Base-by-base conservation (phyloP, 2,329 filamentous ascomycete species). In the Chaetomiaceae sp. region DNA sequence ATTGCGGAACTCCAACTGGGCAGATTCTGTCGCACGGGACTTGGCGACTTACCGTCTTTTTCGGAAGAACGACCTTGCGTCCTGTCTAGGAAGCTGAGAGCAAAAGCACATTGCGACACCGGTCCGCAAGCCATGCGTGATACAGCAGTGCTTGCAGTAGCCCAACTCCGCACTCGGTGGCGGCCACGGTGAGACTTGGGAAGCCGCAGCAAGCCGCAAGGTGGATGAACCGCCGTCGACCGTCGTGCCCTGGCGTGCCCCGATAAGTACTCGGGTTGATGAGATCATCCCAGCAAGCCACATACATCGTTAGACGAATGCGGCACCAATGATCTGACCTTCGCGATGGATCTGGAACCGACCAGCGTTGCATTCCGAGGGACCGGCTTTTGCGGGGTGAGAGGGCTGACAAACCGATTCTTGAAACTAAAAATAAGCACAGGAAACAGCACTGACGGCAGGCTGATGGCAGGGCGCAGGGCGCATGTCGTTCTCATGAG, bases 201-300 rank as follows among this genome's bases (percentile, higher is more conserved):
- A 27, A 51, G 50, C 54, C 50, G 51, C 41, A 16, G 43, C 21
- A 50, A 56, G 50, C 54, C 54, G 54, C 49, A 37, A 6, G 33
- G 7, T n/a, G n/a, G n/a, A n/a, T n/a, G n/a, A n/a, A n/a, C n/a
- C n/a, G n/a, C n/a, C n/a, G n/a, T n/a, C n/a, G n/a, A n/a, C n/a
- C n/a, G n/a, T n/a, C n/a, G n/a, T n/a, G n/a, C n/a, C n/a, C n/a
- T n/a, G n/a, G n/a, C n/a, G n/a, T n/a, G n/a, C n/a, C n/a, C n/a
- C n/a, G n/a, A n/a, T n/a, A n/a, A n/a, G n/a, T n/a, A n/a, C 36
- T 11, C 36, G 37, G 47, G 16, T 13, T 42, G 43, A 47, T 53
- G 43, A 42, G 43, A 53, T 53, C 44, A 48, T 43, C 44, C 34
- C 34, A 33, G 18, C 27, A 14, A 14, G 13, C 27, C 21, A 37